These are phyloP conservation scores for Trichoderma koningii DNA, from an alignment of 2,329 filamentous ascomycete species.

Conservation along the genomic window DNA sequence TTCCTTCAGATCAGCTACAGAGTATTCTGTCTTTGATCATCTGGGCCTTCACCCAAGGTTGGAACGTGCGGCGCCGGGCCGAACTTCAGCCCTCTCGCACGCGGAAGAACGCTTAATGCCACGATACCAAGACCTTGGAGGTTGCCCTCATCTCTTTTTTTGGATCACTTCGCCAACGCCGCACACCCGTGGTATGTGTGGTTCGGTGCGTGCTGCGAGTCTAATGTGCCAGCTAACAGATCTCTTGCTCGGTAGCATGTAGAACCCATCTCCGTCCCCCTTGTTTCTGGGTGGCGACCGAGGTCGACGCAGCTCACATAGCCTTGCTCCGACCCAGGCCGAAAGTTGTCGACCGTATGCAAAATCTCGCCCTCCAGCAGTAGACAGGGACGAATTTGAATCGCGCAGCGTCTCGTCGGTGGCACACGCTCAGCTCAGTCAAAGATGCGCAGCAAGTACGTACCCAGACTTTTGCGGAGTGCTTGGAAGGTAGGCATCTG, in stretches of 20 bases:
- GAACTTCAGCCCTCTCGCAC: neutral
- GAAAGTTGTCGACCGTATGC: neutral
- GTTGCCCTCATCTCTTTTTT: neutral
- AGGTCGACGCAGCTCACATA: neutral
- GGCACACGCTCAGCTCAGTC: conserved; percentile 3
- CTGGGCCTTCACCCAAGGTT: neutral
- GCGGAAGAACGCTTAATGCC: neutral
- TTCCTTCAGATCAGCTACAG: neutral
- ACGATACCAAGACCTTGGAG: neutral
- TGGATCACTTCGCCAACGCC: conserved; percentile 6
- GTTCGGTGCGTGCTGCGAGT: neutral
- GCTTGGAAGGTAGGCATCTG: neutral
- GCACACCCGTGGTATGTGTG: neutral
- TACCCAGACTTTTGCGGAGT: too few species aligned
- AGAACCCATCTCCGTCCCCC: neutral
- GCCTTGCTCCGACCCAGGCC: neutral
- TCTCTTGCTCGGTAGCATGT: neutral
- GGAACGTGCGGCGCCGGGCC: neutral
- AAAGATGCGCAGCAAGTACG: neutral
- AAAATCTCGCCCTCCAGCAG: neutral
- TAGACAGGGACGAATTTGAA: neutral
- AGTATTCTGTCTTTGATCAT: neutral
- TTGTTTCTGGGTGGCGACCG: conserved; percentile 12
- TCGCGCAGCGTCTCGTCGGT: neutral
- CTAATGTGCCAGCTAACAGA: neutral